Evolutionary conservation across 371 early-diverging fungal species (phyloP), one percentile per base, ranked within the genome.

Genomic region (Mucor irregularis): DNA sequence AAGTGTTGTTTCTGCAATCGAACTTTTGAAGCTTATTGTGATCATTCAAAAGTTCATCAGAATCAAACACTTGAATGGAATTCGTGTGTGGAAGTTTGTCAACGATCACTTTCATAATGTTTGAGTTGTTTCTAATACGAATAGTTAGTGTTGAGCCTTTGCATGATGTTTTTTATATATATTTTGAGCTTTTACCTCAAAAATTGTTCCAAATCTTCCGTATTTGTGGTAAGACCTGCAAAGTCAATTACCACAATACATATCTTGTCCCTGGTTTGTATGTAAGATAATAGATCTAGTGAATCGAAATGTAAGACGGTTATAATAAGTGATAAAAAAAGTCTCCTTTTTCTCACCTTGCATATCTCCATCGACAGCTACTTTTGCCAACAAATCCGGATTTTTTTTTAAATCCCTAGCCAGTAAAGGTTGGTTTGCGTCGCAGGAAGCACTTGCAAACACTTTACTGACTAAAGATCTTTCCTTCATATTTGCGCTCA

Each of bases 191-290:
- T 55, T 55, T 46, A 47, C 40, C 33, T 56, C 28, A 46, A 42
- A 42, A 33, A 49, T 38, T 37, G 37, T 46, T 48, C 24, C 53
- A 60, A 60, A 49, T 53, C 53, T 49, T 60, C 37, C 34, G 49
- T 13, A 60, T 60, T 53, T 25, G 53, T 60, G n/a, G 49, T 60
- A 40, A 49, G 39, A 16, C 60, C 53, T 46, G 53, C 53, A 60
- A 53, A 53, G 39, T 53, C 60, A 53, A 53, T 60, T 47, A 17
- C 53, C 17, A 60, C 53, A 49, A 60, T 60, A 43, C 53, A 48
- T 37, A 58, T 25, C 33, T 28, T 51, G 7, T 59, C 48, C 19
- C 1, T 56, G 2, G 46, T 30, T 50, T 31, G 19, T 52, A 58
- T 58, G 33, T 58, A 58, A 25, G 17, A 11, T 25, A 58, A 31